Evolutionary conservation across 2,329 filamentous ascomycete genomes (phyloP).

Genomic region (Diaporthe citri): DNA sequence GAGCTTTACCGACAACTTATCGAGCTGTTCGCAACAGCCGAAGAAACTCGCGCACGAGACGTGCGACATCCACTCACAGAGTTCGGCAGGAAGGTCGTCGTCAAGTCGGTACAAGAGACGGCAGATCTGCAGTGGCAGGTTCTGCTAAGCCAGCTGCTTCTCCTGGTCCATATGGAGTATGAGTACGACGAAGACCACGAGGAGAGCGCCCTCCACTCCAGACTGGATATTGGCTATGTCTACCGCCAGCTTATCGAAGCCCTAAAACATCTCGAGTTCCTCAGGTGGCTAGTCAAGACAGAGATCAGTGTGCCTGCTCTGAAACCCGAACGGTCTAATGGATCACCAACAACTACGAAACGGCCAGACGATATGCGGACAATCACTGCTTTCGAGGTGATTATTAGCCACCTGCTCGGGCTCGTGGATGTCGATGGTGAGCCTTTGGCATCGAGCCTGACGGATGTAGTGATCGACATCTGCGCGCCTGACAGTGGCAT

Average conservation of each 20-base stretch:
- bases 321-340: conserved; percentile 53
- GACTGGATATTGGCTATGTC: conserved; percentile 76
- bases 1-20: conserved; percentile 67
- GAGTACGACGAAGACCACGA: conserved; percentile 76
- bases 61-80: conserved; percentile 72
- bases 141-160: conserved; percentile 83
- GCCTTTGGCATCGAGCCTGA: conserved; percentile 70
- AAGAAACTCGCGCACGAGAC: conserved; percentile 60
- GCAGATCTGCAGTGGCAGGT: conserved; percentile 79
- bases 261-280: conserved; percentile 80
- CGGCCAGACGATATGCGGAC: conserved; percentile 61
- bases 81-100: conserved; percentile 80
- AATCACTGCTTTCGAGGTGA: conserved; percentile 71
- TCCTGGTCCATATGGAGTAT: conserved; percentile 88
- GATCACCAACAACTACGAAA: conserved; percentile 51
- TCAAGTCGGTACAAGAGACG: conserved; percentile 84
- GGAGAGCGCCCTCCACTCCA: conserved; percentile 72
- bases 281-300: conserved; percentile 75
- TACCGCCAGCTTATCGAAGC: conserved; percentile 78
- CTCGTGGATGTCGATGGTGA: conserved; percentile 69
- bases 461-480: conserved; percentile 74
- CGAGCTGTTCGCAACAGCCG: conserved; percentile 58
- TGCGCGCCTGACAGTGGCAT: conserved; percentile 76
- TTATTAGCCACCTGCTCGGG: conserved; percentile 73
- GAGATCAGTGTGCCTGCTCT: conserved; percentile 65